These are phyloP conservation scores for Aureobasidium zeae DNA, from an alignment of 2,329 filamentous ascomycete genomes.

Conservation along the genomic window DNA sequence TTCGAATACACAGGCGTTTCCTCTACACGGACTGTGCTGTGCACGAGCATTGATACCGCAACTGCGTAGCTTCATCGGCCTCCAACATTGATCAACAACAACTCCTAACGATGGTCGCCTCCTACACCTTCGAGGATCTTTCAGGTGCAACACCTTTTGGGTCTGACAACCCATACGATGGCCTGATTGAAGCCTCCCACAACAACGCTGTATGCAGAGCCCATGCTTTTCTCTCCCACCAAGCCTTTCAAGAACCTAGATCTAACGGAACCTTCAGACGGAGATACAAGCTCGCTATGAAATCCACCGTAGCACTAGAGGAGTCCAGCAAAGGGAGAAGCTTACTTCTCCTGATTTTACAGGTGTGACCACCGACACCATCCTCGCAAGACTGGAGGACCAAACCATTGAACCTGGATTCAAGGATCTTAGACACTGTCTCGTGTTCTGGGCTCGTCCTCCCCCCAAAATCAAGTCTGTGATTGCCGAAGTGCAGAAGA, in stretches of 20 bases:
- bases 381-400: slow-evolving; percentile 60
- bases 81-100: too few relatives aligned
- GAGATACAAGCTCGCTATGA: slow-evolving; percentile 65
- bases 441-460: slow-evolving; percentile 83
- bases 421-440: slow-evolving; percentile 66
- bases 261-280: too few relatives aligned
- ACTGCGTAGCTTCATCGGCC: too few relatives aligned
- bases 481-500: slow-evolving; percentile 58
- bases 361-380: slow-evolving; percentile 66
- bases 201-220: slow-evolving; percentile 53
- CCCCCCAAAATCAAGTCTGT: slow-evolving; percentile 61
- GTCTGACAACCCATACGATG: slow-evolving; percentile 65
- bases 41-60: too few relatives aligned
- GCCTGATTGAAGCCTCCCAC: slow-evolving; percentile 58
- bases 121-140: slow-evolving; percentile 30
- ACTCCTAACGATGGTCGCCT: slow-evolving; percentile 25
- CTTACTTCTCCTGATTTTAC: slow-evolving; percentile 60
- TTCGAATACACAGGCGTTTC: too few relatives aligned
- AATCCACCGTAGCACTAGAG: slow-evolving; percentile 64
- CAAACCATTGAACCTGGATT: slow-evolving; percentile 58
- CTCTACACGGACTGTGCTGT: too few relatives aligned
- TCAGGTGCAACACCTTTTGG: slow-evolving; percentile 22
- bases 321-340: slow-evolving; percentile 63
- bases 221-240: neutral
- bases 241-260: slow-evolving; percentile 1